Base-by-base conservation (phyloP, 805 yeast genomes). In the Tetrapisispora phaffii region DNA sequence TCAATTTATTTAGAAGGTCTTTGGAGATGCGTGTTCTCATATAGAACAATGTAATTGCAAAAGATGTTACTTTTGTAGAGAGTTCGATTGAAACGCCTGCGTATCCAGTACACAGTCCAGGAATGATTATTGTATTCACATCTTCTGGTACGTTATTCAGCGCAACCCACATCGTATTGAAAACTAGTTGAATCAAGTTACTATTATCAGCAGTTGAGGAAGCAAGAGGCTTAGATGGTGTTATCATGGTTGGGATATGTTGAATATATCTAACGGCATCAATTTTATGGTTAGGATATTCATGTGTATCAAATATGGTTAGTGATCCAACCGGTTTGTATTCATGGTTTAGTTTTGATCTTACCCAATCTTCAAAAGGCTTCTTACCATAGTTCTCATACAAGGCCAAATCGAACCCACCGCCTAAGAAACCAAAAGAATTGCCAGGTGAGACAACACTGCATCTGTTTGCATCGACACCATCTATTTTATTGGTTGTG, bases 371-470 rank as follows among this genome's bases (percentile, higher is more conserved):
- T 38, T 62, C 64, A 45, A 61, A 61, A 15, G 45, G 46, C 15
- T 38, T 26, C 1, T 47, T 62, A 32, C 66, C 65, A 42, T 59
- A 55, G 40, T 54, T 54, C 17, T 49, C 39, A 32, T 48, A 44
- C 23, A 61, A n/a, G 2, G 61, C 66, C 3, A 57, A 51, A 52
- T 75, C 79, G 52, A 74, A 72, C 1, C 79, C 79, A 2, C 79
- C 80, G 3, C 74, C 75, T 50, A 75, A 59, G 41, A 62, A 69
- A 4, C 78, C 79, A 43, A 68, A 61, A 2, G 76, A 69, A 47
- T 75, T 75, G 1, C 79, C 79, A 1, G 79, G 79, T 2, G 78
- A 73, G 1, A 75, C 67, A 16, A 75, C 62, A 54, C 69, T 47
- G 55, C 44, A 47, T 32, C 39, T 24, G 15, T 38, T 47, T 24